Evolutionary conservation across 1,284 basidiomycete species (phyloP), one percentile per base, ranked within the genome.

Genomic region (Tylopilus sp.): DNA sequence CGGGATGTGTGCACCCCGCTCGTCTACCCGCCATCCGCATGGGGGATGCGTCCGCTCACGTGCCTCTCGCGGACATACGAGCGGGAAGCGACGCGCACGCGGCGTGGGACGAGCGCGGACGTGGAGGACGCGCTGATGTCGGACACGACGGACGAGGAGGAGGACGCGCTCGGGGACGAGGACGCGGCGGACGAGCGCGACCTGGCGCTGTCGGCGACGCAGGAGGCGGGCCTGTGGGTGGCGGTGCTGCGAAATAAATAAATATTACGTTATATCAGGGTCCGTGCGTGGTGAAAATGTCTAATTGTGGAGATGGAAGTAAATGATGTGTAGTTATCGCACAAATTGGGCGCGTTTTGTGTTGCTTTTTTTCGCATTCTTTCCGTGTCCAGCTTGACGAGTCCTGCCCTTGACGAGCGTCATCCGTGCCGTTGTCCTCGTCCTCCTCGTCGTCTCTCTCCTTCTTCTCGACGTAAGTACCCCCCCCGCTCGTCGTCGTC

Each of bases 81-180:
- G 54, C 63, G 33, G 48, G 61, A 50, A 53, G 59, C 56, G 28
- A 51, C 54, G 10, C 43, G 67, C 10, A 58, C 48, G 25, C 58
- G 56, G n/a, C 56, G 61, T 13, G 65, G 65, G 13, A 33, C 46
- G 31, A 53, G 53, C 31, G 52, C 40, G 22, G 68, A 67, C 1
- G 2, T 39, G 1, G 52, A 57, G 20, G 67, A 68, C 0, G 71
- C 64, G 2, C 56, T 76, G 15, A 64, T 83, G 58, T 57, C 74
- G 9, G 58, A 67, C 5, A 72, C 75, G 41, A 73, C 71, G 4
- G 75, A 84, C 52, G 71, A 76, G n/a, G 74, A 73, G 22, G 56
- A 62, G 9, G 63, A 58, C 2, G 83, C 81, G 64, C 59, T 85
- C 25, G 53, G 67, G 9, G 79, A 78, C 20, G 85, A 86, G 22